Evolutionary conservation across 805 yeast species (phyloP).

Genomic region (Hanseniaspora vineae): DNA sequence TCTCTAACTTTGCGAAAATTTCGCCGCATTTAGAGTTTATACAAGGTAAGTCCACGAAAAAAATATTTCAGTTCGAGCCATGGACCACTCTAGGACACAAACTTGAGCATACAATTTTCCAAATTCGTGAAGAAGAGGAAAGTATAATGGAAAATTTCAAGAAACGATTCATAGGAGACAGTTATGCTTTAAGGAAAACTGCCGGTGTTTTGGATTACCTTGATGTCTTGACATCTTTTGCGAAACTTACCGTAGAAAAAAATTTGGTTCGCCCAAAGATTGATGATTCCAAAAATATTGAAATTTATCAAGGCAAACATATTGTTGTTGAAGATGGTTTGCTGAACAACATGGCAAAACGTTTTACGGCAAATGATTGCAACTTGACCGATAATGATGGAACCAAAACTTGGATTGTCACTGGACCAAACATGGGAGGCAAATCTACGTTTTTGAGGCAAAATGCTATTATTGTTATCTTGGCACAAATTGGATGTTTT

Average conservation of each 20-base stretch:
- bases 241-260: constrained; percentile 55
- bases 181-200: constrained; percentile 35
- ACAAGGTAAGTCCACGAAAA: constrained; percentile 30
- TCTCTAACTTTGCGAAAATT: constrained; percentile 3
- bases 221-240: constrained; percentile 65
- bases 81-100: constrained; percentile 42
- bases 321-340: constrained; percentile 74
- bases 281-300: constrained; percentile 32
- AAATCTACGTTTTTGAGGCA: constrained; percentile 67
- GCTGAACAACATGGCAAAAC: constrained; percentile 28
- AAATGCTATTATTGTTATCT: constrained; percentile 52
- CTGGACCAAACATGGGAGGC: constrained; percentile 89
- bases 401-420: constrained; percentile 42
- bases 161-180: constrained; percentile 29
- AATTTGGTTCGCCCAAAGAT: constrained; percentile 55
- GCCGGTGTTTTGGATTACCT: constrained; percentile 46
- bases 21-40: constrained; percentile 5
- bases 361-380: constrained; percentile 23
- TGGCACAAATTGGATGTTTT: constrained; percentile 65
- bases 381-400: constrained; percentile 9
- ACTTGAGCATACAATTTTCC: constrained; percentile 31
- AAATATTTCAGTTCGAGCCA: constrained; percentile 33
- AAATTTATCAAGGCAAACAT: constrained; percentile 63
- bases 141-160: constrained; percentile 38
- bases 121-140: constrained; percentile 44